Evolutionary conservation across 257 asterid species (phyloP).

Genomic region (Linaria vulgaris): DNA sequence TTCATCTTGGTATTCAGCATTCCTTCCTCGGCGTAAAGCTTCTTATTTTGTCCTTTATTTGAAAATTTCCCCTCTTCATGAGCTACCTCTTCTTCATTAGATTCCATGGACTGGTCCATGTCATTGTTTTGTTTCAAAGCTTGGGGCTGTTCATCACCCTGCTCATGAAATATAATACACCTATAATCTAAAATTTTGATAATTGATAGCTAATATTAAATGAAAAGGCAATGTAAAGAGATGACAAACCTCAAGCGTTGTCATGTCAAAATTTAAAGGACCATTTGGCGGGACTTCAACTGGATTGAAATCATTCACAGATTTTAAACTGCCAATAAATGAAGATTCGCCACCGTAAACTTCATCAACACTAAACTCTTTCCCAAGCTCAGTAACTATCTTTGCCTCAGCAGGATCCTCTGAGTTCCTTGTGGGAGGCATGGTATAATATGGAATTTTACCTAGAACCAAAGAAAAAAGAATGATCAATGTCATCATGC

Average conservation of each 20-base stretch:
- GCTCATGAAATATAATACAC: slow-evolving; percentile 23
- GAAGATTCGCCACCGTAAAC: slow-evolving; percentile 82
- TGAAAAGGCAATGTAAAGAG: slow-evolving; percentile 2
- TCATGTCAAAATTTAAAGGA: slow-evolving; percentile 66
- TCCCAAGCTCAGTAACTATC: slow-evolving; percentile 73
- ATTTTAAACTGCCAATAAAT: slow-evolving; percentile 93
- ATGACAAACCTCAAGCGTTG: slow-evolving; percentile 65
- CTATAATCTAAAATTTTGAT: background rate
- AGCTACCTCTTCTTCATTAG: slow-evolving; percentile 45
- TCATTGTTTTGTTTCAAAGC: slow-evolving; percentile 25
- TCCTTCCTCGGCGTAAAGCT: slow-evolving; percentile 76
- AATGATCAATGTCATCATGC: background rate
- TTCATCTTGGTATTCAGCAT: slow-evolving; percentile 68
- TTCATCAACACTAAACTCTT: slow-evolving; percentile 77
- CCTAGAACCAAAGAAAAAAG: slow-evolving; percentile 43
- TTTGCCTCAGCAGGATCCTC: slow-evolving; percentile 71
- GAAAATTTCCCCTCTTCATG: slow-evolving; percentile 41
- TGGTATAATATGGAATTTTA: slow-evolving; percentile 91
- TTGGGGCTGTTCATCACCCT: slow-evolving; percentile 47
- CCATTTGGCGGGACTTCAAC: slow-evolving; percentile 71
- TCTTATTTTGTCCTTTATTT: slow-evolving; percentile 66
- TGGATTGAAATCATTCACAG: slow-evolving; percentile 68
- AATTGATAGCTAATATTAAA: background rate
- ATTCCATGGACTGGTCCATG: slow-evolving; percentile 57
- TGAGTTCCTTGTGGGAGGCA: slow-evolving; percentile 73